Base-by-base conservation (phyloP, 2,329 filamentous ascomycete species). In the Stemphylium lycopersici region DNA sequence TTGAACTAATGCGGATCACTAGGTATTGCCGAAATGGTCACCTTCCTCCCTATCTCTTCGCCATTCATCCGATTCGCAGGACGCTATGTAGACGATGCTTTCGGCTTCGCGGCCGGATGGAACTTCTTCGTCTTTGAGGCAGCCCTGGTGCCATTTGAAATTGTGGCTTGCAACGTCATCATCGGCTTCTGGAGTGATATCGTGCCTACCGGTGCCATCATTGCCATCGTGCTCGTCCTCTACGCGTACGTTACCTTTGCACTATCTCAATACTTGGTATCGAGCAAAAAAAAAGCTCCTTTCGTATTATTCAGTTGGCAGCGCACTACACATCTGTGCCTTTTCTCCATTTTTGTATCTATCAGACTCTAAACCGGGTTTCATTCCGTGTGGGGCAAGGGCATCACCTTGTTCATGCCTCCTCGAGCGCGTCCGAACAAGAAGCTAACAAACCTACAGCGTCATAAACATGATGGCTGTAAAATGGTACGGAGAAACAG, bases 11-110 rank as follows among this genome's bases (percentile, higher is more conserved):
- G 31, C 11, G 26, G 22, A 39, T 16, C 26, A 32, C 12, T 59
- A 77, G 74, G 77, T 68, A 84, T 90, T 77, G 87, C 87, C 11
- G 89, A 91, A 71, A 90, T 91, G 88, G 88, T 90, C 6, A 89
- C 87, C 0, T 90, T 89, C 60, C 78, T 90, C 2, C 89, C 90
- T 6, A 89, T 92, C 48, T 90, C 88, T 0, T 90, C 88, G 36
- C 88, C 89, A 0, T 92, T 93, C 71, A 89, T 92, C 68, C 86
- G 87, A 22, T 90, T 92, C 65, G 89, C 89, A 3, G 88, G 88
- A 12, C 83, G 87, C 41, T 91, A 86, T 61, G 88, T 91, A 26
- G 89, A 91, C 62, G 87, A 90, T 60, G 87, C 88, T 2, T 89
- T 91, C 55, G 88, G 88, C 0, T 87, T 90, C 52, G 87, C 87